phyloP scores from a whole-genome alignment of 257 asterid species.

The Vinca minor region DNA sequence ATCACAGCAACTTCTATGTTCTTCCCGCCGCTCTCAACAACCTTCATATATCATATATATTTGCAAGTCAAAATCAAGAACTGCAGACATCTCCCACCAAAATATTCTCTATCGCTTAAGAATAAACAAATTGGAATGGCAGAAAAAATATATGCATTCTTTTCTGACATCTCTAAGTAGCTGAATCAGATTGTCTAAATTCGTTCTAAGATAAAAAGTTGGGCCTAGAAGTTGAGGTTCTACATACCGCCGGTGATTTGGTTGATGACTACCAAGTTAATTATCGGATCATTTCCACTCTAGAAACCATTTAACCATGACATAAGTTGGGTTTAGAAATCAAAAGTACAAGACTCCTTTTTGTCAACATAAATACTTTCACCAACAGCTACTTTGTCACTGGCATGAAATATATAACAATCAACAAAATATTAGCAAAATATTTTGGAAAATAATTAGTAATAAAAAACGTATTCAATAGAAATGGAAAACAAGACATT shows the following conservation, averaged over 20 bases:
- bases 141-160: neutral
- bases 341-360: neutral
- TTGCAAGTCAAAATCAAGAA: neutral
- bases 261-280: neutral
- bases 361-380: neutral
- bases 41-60: slow-evolving; percentile 33
- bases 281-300: neutral
- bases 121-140: neutral
- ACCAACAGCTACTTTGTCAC: neutral
- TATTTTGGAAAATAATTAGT: neutral
- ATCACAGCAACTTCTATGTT: slow-evolving; percentile 93
- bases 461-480: neutral
- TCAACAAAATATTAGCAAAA: neutral
- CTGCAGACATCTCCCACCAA: neutral
- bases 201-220: neutral
- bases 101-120: neutral
- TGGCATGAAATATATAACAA: neutral
- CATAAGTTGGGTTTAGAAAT: too few relatives aligned
- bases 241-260: neutral
- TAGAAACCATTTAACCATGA: neutral
- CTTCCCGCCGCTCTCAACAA: slow-evolving; percentile 96
- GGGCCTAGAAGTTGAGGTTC: neutral
- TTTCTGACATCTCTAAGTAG: neutral
- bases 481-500: neutral
- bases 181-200: neutral